These are phyloP conservation scores for Lotmaria passim DNA, from an alignment of 208 protist species.

Conservation along the genomic window DNA sequence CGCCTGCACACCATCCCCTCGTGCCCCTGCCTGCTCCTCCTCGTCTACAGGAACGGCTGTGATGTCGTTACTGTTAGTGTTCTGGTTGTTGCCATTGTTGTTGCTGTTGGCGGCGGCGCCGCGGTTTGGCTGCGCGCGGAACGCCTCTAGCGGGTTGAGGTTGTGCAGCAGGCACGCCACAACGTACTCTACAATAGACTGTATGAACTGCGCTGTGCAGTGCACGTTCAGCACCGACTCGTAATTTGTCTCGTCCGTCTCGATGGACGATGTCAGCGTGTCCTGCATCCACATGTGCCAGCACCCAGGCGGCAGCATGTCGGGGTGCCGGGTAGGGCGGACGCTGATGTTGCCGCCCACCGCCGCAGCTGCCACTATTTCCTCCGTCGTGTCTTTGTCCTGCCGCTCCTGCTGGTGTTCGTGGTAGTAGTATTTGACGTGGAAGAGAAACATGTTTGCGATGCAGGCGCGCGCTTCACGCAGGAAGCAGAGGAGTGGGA, in stretches of 20 bases:
- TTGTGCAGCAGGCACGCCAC: slow-evolving; percentile 49
- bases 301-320: slow-evolving; percentile 20
- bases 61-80: not conserved
- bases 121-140: slow-evolving; percentile 10
- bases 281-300: slow-evolving; percentile 33
- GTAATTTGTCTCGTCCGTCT: not conserved
- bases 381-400: not conserved
- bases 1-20: slow-evolving; percentile 6
- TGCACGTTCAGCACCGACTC: slow-evolving; percentile 38
- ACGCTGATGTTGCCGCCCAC: slow-evolving; percentile 11
- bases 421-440: slow-evolving; percentile 28
- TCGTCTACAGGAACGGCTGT: not conserved
- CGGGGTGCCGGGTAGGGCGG: not conserved
- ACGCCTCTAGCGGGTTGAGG: slow-evolving; percentile 43
- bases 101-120: not conserved
- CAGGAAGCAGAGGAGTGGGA: slow-evolving; percentile 77
- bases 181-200: slow-evolving; percentile 35
- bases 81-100: not conserved
- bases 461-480: slow-evolving; percentile 58
- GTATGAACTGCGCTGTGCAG: slow-evolving; percentile 25
- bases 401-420: slow-evolving; percentile 19
- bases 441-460: slow-evolving; percentile 31
- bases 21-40: not conserved
- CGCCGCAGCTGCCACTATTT: slow-evolving; percentile 7
- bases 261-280: not conserved